These are phyloP conservation scores for Iris pallida DNA, from an alignment of 116 monocot genomes.

Conservation along the genomic window DNA sequence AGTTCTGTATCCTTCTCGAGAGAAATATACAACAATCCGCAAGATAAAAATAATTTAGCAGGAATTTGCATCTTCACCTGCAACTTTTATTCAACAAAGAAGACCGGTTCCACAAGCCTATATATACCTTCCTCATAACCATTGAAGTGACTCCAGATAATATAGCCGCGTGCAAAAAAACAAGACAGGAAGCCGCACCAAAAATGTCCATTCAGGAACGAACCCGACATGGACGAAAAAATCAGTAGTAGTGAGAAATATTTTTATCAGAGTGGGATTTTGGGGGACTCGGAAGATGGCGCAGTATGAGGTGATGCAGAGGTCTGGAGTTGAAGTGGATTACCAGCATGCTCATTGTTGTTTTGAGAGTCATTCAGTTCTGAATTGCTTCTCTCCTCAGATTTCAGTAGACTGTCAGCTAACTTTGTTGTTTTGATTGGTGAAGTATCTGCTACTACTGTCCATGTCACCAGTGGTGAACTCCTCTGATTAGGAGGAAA, in stretches of 20 bases:
- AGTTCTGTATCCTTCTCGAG: background rate
- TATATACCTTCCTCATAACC: no score
- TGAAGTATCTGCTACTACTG: conserved; percentile 9
- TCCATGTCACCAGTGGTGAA: conserved; percentile 12
- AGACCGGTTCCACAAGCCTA: conserved; percentile 20
- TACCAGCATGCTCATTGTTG: conserved; percentile 1
- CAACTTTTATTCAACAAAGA: conserved; percentile 38
- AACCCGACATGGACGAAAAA: conserved; percentile 11
- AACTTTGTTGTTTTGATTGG: conserved; percentile 16
- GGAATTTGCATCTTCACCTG: conserved; percentile 14
- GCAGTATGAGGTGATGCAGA: conserved; percentile 24
- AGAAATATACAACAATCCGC: background rate
- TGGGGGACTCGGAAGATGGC: conserved; percentile 19
- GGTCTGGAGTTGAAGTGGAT: background rate
- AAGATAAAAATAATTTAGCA: conserved; percentile 12
- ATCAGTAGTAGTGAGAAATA: background rate
- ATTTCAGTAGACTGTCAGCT: background rate
- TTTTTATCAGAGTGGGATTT: conserved; percentile 28
- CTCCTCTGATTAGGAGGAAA: conserved; percentile 31
- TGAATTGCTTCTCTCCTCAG: no score
- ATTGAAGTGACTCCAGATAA: background rate
- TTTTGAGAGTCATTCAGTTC: no score
- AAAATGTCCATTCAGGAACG: conserved; percentile 8
- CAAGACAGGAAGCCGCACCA: conserved; percentile 1
- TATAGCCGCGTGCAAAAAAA: conserved; percentile 1